Evolutionary conservation across 306 rosid genomes (phyloP), one percentile per base, ranked within the genome.

Genomic region (Sicyos edulis): DNA sequence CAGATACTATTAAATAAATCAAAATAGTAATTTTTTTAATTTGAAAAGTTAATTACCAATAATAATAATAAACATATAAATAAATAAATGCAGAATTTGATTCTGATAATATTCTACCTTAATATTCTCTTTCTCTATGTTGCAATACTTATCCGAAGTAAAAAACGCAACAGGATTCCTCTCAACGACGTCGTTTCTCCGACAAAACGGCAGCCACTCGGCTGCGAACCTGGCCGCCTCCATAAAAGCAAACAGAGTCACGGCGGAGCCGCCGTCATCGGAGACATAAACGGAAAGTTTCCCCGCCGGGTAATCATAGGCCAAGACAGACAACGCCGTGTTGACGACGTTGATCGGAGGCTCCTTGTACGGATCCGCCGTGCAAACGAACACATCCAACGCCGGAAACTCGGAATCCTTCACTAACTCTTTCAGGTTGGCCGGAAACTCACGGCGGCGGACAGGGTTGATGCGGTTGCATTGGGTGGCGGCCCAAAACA

Each of bases 201-300:
- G 66, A 58, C 88, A 82, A 34, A 85, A 85, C 14, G 88, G 86
- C 54, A 85, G 19, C 88, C 88, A 82, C 59, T 80, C 75, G 0
- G 32, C 68, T 3, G 86, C 86, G 67, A 82, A 85, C 69, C 74
- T 80, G 9, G 89, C 83, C 14, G 86, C 86, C 62, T 85, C 86
- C 74, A 80, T 62, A 53, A 85, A 73, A 66, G 85, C 86, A 45
- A 78, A 85, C 24, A 85, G 83, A 55, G 86, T 85, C 40, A 82
- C 32, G 32, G 75, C 86, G n/a, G 89, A 85, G 34, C 86, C 86
- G 8, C 89, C 86, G 47, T 85, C 89, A 67, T 85, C 89, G 2
- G 89, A 85, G 10, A 85, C 81, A 24, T 80, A 82, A 5, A 85
- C 78, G 3, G 89, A 85, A 1, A 85, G n/a, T 81, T 82, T 85